Evolutionary conservation across 2,329 filamentous ascomycete species (phyloP), one percentile per base, ranked within the genome.

Genomic region (Stagonosporopsis cucurbitacearum): DNA sequence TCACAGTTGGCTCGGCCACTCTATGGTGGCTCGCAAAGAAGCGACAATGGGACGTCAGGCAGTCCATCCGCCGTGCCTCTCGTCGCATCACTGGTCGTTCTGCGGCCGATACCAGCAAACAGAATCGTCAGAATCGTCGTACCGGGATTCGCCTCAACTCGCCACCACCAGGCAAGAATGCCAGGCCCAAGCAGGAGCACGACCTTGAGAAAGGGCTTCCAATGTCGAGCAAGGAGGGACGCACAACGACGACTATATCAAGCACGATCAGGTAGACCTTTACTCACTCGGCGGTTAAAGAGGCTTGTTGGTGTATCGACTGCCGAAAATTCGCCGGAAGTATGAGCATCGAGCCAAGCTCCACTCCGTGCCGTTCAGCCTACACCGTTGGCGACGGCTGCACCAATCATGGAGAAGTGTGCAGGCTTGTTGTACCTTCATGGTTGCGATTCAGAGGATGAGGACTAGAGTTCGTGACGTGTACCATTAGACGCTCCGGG

Each of bases 21-120:
- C 84, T 95, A 25, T 96, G 90, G 78, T 91, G 88, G 74, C 73
- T 94, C 33, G 89, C 91, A 51, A 95, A 95, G 81, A 92, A 91
- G 78, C 86, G 88, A 42, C 90, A 93, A 75, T 95, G 91, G 91
- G 89, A 87, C 63, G 80, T 95, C 63, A 85, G 87, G 55, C 86
- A 90, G 70, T 89, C 82, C 26, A 81, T 96, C 54, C 84, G 88
- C 51, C 85, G 84, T 61, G 92, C 90, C 1, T 80, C 79, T 15
- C 75, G 78, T 39, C 77, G 78, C 23, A 57, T 81, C 40, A 80
- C 79, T 1, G 77, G 77, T 19, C 76, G 78, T 43, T 67, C 67
- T 19, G 60, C 60, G 23, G 57, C 69, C 47, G 66, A 68, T 42
- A 54, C 54, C 40, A 60, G 58, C 57, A 60, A 68, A 37, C 64